Conservation (phyloP, 441 rosid genomes). For the Mallotus repandus region DNA sequence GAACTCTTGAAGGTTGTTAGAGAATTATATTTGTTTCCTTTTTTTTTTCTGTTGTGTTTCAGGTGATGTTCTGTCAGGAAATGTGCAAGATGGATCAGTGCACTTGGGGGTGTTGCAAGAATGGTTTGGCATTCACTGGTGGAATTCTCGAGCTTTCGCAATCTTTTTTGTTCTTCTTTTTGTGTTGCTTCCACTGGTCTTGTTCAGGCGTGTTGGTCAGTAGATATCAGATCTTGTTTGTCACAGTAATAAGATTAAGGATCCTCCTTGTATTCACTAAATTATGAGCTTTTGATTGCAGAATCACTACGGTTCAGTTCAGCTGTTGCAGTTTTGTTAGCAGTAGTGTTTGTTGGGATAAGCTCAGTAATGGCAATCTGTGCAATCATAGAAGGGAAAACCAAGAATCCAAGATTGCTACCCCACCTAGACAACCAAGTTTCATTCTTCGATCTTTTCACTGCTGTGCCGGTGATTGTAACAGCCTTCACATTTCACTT, state of each 20-base stretch:
- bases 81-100: too few species aligned
- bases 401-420: constrained; percentile 57
- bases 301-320: constrained; percentile 73
- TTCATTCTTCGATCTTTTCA: constrained; percentile 72
- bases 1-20: background rate
- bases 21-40: background rate
- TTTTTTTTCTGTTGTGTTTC: too few species aligned
- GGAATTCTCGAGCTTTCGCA: constrained; percentile 58
- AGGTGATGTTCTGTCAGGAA: too few species aligned
- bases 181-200: constrained; percentile 60
- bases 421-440: constrained; percentile 45
- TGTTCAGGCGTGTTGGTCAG: constrained; percentile 57
- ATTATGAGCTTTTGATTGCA: constrained; percentile 21
- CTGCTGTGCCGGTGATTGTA: constrained; percentile 82
- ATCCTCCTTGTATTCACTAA: too few species aligned
- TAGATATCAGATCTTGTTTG: background rate
- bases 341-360: constrained; percentile 67
- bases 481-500: constrained; percentile 91
- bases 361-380: constrained; percentile 64
- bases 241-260: too few species aligned
- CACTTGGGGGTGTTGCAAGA: too few species aligned
- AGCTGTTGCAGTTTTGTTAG: constrained; percentile 71
- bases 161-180: constrained; percentile 47
- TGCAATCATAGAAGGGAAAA: constrained; percentile 58
- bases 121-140: constrained; percentile 40